phyloP scores from a whole-genome alignment of 2,329 filamentous ascomycete species.

The Neonectria coccinea region DNA sequence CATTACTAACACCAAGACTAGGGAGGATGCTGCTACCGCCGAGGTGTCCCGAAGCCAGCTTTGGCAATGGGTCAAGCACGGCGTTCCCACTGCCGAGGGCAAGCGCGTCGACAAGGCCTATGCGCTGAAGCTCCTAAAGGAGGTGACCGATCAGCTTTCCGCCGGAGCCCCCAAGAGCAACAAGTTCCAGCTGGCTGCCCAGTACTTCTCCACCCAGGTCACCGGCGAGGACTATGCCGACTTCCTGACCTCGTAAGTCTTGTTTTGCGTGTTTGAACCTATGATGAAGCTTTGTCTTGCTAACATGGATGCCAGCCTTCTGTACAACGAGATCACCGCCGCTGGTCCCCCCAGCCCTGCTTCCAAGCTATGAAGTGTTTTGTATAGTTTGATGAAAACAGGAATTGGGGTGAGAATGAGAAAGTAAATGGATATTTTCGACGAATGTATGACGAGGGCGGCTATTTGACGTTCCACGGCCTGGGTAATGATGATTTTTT shows the following conservation, averaged over 20 bases:
- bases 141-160: conserved; percentile 82
- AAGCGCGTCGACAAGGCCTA: conserved; percentile 95
- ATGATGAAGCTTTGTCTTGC: conserved; percentile 18
- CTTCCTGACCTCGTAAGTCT: conserved; percentile 84
- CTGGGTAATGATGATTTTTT: conserved; percentile 21
- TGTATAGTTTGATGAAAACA: conserved; percentile 13
- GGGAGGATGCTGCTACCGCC: conserved; percentile 95
- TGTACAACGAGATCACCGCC: conserved; percentile 90
- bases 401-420: conserved; percentile 21
- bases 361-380: conserved; percentile 69
- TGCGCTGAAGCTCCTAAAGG: conserved; percentile 85
- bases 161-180: conserved; percentile 85
- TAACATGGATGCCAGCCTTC: conserved; percentile 64
- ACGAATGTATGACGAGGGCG: conserved; percentile 21
- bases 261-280: not conserved
- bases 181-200: conserved; percentile 89
- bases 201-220: conserved; percentile 93
- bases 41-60: conserved; percentile 95
- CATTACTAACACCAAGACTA: not conserved
- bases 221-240: conserved; percentile 98
- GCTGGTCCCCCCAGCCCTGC: conserved; percentile 71
- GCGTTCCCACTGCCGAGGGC: conserved; percentile 82
- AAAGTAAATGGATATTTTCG: conserved; percentile 18
- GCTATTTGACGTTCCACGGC: conserved; percentile 19
- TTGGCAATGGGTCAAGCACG: conserved; percentile 91